Percentiles rank a stretch among this genome's conserved stretches.
Evolutionary conservation across 352 stramenopile species (phyloP).

Genomic region (Phytophthora nicotianae): DNA sequence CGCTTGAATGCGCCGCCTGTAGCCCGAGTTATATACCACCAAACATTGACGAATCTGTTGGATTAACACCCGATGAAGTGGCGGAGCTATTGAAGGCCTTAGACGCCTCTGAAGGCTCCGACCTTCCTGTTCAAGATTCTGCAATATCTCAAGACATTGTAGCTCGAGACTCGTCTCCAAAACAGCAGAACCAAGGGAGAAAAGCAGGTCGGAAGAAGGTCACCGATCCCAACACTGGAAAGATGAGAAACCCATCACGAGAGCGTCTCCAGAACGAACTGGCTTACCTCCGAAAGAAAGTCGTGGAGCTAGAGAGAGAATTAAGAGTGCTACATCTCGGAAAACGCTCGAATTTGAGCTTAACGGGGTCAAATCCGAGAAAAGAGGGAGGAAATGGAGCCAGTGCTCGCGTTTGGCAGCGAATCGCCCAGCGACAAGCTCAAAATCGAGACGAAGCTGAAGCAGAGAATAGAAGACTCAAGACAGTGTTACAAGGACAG

Average conservation of each 20-base stretch:
- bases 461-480: conserved; percentile 51
- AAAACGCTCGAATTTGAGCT: conserved; percentile 2
- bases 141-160: background rate
- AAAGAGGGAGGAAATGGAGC: conserved; percentile 22
- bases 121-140: conserved; percentile 3
- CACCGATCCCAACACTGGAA: conserved; percentile 18
- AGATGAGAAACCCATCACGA: conserved; percentile 50
- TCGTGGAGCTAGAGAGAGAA: conserved; percentile 49
- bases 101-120: conserved; percentile 19
- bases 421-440: conserved; percentile 54
- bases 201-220: conserved; percentile 26
- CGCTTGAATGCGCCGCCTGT: conserved; percentile 3
- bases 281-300: conserved; percentile 43
- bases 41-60: conserved; percentile 2
- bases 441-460: conserved; percentile 38
- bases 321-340: conserved; percentile 33
- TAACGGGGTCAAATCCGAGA: background rate
- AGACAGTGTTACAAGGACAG: conserved; percentile 47
- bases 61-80: conserved; percentile 40
- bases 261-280: conserved; percentile 59
- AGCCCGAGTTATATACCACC: conserved; percentile 21
- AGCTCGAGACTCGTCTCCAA: background rate
- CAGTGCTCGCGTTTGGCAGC: conserved; percentile 46
- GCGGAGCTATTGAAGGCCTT: conserved; percentile 37
- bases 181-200: conserved; percentile 7